Evolutionary conservation across 2,329 filamentous ascomycete genomes (phyloP).

Genomic region (Colletotrichum lentis): DNA sequence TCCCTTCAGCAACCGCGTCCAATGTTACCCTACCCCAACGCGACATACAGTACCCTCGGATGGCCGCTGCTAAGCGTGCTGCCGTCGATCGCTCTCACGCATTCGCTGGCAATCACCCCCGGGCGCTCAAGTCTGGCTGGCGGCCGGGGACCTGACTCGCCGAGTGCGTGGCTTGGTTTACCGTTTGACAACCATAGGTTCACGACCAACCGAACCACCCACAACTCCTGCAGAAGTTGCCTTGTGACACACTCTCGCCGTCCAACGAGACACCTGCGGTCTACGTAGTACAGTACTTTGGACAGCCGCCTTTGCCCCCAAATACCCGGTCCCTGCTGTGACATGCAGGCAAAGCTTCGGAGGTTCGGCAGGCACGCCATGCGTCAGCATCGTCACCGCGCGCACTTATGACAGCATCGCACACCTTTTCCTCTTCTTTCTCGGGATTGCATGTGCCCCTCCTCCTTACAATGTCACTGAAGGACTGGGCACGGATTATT

Average conservation of each 20-base stretch:
- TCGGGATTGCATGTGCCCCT: neutral
- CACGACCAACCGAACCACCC: constrained; percentile 3
- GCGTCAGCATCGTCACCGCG: constrained; percentile 29
- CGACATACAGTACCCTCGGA: constrained; percentile 2
- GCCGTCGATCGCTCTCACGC: neutral
- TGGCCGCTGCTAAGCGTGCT: constrained; percentile 27
- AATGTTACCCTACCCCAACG: constrained; percentile 18
- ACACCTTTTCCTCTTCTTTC: constrained; percentile 4
- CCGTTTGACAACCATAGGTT: neutral
- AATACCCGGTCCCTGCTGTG: constrained; percentile 33
- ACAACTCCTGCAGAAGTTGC: neutral
- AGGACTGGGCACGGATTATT: constrained; percentile 2
- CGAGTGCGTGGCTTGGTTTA: neutral
- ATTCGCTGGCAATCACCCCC: neutral
- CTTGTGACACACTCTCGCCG: constrained; percentile 26
- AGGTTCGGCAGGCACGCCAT: constrained; percentile 24
- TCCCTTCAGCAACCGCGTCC: constrained; percentile 34
- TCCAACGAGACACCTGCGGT: constrained; percentile 13
- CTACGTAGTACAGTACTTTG: constrained; percentile 1
- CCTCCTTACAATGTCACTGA: neutral
- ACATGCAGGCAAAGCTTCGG: constrained; percentile 21
- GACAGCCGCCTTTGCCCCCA: constrained; percentile 11
- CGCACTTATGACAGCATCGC: constrained; percentile 35
- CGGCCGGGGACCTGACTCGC: constrained; percentile 32
- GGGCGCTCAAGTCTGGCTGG: neutral